Evolutionary conservation across 176 grass and related monocot genomes (phyloP).

Genomic region (Zoysia pacifica): DNA sequence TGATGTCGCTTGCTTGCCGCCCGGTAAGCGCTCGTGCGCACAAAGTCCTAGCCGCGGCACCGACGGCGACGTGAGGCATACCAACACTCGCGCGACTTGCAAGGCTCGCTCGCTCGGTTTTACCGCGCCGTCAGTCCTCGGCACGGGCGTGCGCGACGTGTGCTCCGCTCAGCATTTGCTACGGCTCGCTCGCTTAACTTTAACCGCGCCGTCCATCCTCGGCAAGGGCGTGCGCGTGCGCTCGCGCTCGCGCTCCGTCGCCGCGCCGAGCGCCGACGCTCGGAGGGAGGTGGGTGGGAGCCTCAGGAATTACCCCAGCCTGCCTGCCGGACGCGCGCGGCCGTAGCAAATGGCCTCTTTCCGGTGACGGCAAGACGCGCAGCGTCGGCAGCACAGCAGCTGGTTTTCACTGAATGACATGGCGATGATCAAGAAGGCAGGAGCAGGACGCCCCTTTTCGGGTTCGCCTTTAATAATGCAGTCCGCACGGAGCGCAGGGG

Average conservation of each 20-base stretch:
- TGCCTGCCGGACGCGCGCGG: not conserved
- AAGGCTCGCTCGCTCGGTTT: not conserved
- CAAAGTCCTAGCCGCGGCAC: not conserved
- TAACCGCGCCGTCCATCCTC: too few relatives aligned
- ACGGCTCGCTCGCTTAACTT: not conserved
- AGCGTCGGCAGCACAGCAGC: not conserved
- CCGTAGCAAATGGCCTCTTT: constrained; percentile 21
- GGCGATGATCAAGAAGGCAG: not conserved
- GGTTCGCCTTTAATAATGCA: not conserved
- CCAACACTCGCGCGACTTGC: not conserved
- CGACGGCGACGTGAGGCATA: not conserved
- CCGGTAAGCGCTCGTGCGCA: not conserved
- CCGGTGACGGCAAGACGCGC: not conserved
- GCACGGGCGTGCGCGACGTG: not conserved
- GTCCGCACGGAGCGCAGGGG: not conserved
- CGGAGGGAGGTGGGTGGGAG: not conserved
- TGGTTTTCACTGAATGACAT: not conserved
- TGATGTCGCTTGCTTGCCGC: not conserved
- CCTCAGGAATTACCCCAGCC: too few relatives aligned
- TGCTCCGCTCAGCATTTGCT: too few relatives aligned
- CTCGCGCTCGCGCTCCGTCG: too few relatives aligned
- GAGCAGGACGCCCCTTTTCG: not conserved
- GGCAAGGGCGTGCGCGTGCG: too few relatives aligned
- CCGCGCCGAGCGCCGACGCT: not conserved
- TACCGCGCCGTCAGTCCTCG: not conserved